Evolutionary conservation across 2,329 filamentous ascomycete genomes (phyloP).

Genomic region (Saccharata proteae): DNA sequence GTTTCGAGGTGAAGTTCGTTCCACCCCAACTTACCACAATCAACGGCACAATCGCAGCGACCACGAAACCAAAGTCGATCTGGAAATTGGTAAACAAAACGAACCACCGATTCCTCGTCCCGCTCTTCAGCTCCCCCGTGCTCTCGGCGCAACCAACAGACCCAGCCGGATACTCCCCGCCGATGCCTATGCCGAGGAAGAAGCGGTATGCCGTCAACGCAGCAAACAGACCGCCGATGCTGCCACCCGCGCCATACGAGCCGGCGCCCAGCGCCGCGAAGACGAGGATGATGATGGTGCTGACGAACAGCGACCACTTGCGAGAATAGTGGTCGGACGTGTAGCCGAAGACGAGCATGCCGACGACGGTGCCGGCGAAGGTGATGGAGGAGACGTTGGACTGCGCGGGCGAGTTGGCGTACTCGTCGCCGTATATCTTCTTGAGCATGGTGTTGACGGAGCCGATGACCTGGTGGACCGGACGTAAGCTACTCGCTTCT

Average conservation of each 20-base stretch:
- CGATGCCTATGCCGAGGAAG: slow-evolving; percentile 62
- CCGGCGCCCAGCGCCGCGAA: slow-evolving; percentile 72
- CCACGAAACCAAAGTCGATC: slow-evolving; percentile 75
- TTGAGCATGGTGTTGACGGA: slow-evolving; percentile 69
- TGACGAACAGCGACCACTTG: slow-evolving; percentile 67
- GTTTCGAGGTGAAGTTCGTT: slow-evolving; percentile 9
- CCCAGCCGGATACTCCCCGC: slow-evolving; percentile 70
- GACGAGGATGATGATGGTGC: slow-evolving; percentile 71
- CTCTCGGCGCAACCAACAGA: slow-evolving; percentile 76
- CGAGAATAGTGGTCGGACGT: slow-evolving; percentile 75
- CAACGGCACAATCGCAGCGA: slow-evolving; percentile 66
- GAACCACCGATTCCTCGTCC: slow-evolving; percentile 77
- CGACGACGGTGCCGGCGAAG: slow-evolving; percentile 76
- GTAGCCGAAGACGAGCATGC: slow-evolving; percentile 70
- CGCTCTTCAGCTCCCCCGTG: slow-evolving; percentile 67
- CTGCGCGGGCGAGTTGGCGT: slow-evolving; percentile 54
- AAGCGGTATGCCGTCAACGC: slow-evolving; percentile 75
- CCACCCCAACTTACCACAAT: slow-evolving; percentile 43
- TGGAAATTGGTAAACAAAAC: slow-evolving; percentile 74
- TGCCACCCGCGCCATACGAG: slow-evolving; percentile 62
- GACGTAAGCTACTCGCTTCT: not conserved
- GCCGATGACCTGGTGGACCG: slow-evolving; percentile 57
- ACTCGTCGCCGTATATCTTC: slow-evolving; percentile 57
- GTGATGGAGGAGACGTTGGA: slow-evolving; percentile 71
- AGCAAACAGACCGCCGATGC: slow-evolving; percentile 58